phyloP scores from a whole-genome alignment of 163 green algal genomes.

The Coccomyxa subellipsoidea region DNA sequence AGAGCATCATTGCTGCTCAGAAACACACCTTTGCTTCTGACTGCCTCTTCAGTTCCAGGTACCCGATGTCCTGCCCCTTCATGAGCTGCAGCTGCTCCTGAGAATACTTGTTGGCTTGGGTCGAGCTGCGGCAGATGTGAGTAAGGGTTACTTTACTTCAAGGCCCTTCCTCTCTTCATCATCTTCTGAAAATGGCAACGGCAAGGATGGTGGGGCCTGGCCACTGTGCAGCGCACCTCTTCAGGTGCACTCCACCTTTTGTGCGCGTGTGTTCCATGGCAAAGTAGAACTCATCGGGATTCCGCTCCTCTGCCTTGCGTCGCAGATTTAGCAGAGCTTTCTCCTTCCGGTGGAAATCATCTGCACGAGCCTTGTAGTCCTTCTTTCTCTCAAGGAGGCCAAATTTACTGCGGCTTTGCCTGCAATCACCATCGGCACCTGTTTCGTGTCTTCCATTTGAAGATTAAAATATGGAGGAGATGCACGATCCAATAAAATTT shows the following conservation, averaged over 20 bases:
- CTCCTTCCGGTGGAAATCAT: slow-evolving; percentile 95
- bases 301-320: slow-evolving; percentile 91
- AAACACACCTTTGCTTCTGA: slow-evolving; percentile 62
- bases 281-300: slow-evolving; percentile 99
- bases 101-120: slow-evolving; percentile 88
- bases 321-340: slow-evolving; percentile 58
- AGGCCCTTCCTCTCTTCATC: too few relatives aligned
- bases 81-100: slow-evolving; percentile 90
- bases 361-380: slow-evolving; percentile 90
- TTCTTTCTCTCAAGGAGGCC: slow-evolving; percentile 98
- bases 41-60: slow-evolving; percentile 78
- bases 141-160: too few relatives aligned
- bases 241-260: slow-evolving; percentile 76
- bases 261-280: slow-evolving; percentile 88
- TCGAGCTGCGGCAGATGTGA: slow-evolving; percentile 30
- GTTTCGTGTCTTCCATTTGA: too few relatives aligned
- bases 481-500: too few relatives aligned
- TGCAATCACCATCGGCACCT: slow-evolving; percentile 34
- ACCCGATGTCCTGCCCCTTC: slow-evolving; percentile 90
- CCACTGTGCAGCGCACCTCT: slow-evolving; percentile 39
- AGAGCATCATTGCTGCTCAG: too few relatives aligned
- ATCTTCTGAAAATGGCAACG: too few relatives aligned
- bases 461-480: too few relatives aligned
- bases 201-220: too few relatives aligned
- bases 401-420: slow-evolving; percentile 66